Base-by-base conservation (phyloP, 2,329 filamentous ascomycete genomes). In the Penicillium sp. region DNA sequence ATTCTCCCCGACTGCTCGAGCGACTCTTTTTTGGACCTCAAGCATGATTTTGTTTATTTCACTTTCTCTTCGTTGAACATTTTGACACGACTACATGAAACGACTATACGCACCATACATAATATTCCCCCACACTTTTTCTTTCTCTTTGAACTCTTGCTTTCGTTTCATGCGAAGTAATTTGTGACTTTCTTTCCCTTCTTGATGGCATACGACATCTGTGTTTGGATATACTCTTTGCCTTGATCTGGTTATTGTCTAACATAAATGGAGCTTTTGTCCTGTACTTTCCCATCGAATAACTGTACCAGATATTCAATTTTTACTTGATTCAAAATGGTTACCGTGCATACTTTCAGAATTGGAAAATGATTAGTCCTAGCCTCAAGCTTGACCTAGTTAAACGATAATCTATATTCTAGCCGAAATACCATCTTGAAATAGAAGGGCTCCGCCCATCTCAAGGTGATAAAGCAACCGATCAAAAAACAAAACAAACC, bases 61-160 rank as follows among this genome's bases (percentile, higher is more conserved):
- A 53, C 19, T 51, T 57, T 55, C 58, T 29, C 49, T 55, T 54
- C 56, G 37, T 29, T 60, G 61, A 56, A 65, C 52, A 64, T 62
- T 62, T 67, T 56, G 64, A 69, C 52, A 69, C 62, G 68, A 71
- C 59, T 28, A 49, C 54, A 70, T 55, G 65, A 69, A 54, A 65
- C 64, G 65, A 62, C 48, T 62, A 46, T 45, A 70, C 65, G 67
- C 63, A 67, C 55, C 54, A 55, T 53, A 67, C 63, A 67, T 64
- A 63, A 59, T 60, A 56, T 52, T 48, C 50, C 52, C 43, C 34
- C 42, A 40, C 23, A 31, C 13, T 44, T 21, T 36, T 56, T 29
- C 45, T 16, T 33, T 26, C 11, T 47, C 23, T 10, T 28, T 26
- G 23, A 42, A 46, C 21, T 24, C 33, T 42, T 55, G 16, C n/a